phyloP scores from a whole-genome alignment of 352 stramenopile genomes.

The Phytophthora hibernalis region DNA sequence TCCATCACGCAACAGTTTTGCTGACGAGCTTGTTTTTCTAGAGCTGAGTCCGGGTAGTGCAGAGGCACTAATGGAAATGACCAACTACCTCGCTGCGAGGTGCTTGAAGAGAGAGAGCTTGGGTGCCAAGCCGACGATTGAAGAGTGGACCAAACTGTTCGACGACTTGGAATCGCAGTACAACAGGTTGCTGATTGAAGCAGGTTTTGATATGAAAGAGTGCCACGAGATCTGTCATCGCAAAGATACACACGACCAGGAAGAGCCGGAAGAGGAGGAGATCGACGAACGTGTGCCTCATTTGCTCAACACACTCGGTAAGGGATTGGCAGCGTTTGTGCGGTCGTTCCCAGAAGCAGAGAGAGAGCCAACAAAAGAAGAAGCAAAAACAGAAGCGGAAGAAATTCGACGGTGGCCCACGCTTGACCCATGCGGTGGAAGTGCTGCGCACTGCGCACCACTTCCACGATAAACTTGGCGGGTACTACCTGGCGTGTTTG shows the following conservation, averaged over 20 bases:
- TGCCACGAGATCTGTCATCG: slow-evolving; percentile 73
- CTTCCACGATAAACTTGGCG: slow-evolving; percentile 85
- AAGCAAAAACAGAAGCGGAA: slow-evolving; percentile 34
- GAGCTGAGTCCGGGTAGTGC: slow-evolving; percentile 61
- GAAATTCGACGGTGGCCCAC: slow-evolving; percentile 14
- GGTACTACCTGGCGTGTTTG: slow-evolving; percentile 75
- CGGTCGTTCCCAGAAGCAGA: slow-evolving; percentile 30
- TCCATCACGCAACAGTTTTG: neutral
- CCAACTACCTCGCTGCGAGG: slow-evolving; percentile 65
- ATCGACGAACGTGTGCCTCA: slow-evolving; percentile 72
- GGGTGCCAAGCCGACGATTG: slow-evolving; percentile 4
- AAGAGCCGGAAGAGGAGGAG: slow-evolving; percentile 68
- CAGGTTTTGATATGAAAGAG: slow-evolving; percentile 61
- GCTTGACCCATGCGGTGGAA: slow-evolving; percentile 63
- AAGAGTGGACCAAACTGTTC: slow-evolving; percentile 56
- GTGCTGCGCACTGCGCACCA: slow-evolving; percentile 76
- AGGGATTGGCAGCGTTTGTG: slow-evolving; percentile 59
- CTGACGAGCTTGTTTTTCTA: slow-evolving; percentile 24
- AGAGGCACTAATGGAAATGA: slow-evolving; percentile 78
- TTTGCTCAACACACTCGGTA: slow-evolving; percentile 70
- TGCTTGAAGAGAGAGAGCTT: slow-evolving; percentile 34
- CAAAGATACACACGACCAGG: slow-evolving; percentile 65
- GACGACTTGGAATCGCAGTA: slow-evolving; percentile 55
- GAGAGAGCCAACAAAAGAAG: slow-evolving; percentile 11
- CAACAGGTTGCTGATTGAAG: slow-evolving; percentile 40